Evolutionary conservation across 1,284 basidiomycete species (phyloP), one percentile per base, ranked within the genome.

Genomic region (Kwoniella shivajii): DNA sequence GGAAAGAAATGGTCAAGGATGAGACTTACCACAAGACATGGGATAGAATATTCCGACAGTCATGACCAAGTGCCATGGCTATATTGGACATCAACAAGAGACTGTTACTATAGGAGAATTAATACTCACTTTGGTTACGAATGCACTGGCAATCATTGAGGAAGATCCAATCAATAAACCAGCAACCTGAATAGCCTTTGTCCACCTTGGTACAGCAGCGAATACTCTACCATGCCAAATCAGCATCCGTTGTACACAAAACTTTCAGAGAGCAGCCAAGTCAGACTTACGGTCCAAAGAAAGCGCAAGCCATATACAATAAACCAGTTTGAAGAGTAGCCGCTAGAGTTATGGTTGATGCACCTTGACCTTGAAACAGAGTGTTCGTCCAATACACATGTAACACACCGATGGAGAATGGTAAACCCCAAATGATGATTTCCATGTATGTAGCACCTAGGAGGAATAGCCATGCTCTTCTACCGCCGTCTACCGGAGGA

Each of bases 41-140:
- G 77, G 73, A 45, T 77, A 79, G 43, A 77, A 56, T 36, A 69
- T 41, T 13, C 77, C 76, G 18, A 76, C 55, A 3, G 72, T 73
- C 10, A 78, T 31, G 24, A 79, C 48, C 16, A 79, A 65, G 45
- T 79, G 77, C 67, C 68, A 73, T 27, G 77, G 72, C 59, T 68
- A 44, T 9, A 11, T 33, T 6, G 4, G 34, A 33, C 10, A 14
- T 7, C 14, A 5, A 34, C 4, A 20, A 50, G 41, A 47, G 39
- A 24, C 5, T 39, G 16, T 14, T 3, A 4, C 47, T 37, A 34
- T 16, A 18, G 14, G 29, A 18, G 18, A n/a, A 6, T 4, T 46
- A 22, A 18, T 16, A n/a, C 11, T 13, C 31, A 65, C 64, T 59
- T 68, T 55, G 2, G 73, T 75, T 1, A 66, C 77, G 44, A 76